Evolutionary conservation across 352 stramenopile genomes (phyloP), one percentile per base, ranked within the genome.

Genomic region (Pythium sukuiense): DNA sequence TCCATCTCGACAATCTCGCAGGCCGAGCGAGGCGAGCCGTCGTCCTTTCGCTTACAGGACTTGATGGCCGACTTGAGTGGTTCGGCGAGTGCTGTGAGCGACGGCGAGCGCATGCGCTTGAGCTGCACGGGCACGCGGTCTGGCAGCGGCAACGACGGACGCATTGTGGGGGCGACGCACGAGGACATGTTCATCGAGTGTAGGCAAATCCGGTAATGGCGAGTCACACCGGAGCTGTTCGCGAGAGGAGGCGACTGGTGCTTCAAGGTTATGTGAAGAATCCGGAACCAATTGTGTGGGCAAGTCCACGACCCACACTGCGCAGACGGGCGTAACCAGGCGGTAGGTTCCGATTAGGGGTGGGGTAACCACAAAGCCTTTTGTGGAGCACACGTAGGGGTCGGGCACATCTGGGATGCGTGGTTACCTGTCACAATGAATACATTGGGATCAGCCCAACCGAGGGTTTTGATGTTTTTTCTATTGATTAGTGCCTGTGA

Each of bases 31-130:
- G 83, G 83, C 26, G 83, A 91, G 8, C 79, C 75, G 54, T 76
- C 56, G 43, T 73, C 70, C 33, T 77, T 69, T 58, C 61, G 79
- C 74, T 91, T 91, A 77, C 66, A 76, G 41, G 78, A 77, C 57
- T 91, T 91, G 59, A 83, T 68, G 45, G 78, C 67, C 43, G 77
- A 70, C 67, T 85, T 76, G 69, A 69, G 74, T n/a, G 67, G 75
- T 33, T 75, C 74, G 35, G 69, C 61, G n/a, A 66, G 24, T 2
- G 56, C 61, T 20, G 61, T 20, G 32, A 69, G 61, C 61, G 67
- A 73, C 27, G 68, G 14, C 27, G 68, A 70, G 54, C 68, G 68
- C 39, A 74, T 54, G 55, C 68, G 68, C 62, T 74, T 74, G 60
- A 67, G 65, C 53, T 55, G 66, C 11, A 52, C 24, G 37, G 54